Evolutionary conservation across 108 stramenopile genomes (phyloP).

Genomic region (Skeletonema potamos): DNA sequence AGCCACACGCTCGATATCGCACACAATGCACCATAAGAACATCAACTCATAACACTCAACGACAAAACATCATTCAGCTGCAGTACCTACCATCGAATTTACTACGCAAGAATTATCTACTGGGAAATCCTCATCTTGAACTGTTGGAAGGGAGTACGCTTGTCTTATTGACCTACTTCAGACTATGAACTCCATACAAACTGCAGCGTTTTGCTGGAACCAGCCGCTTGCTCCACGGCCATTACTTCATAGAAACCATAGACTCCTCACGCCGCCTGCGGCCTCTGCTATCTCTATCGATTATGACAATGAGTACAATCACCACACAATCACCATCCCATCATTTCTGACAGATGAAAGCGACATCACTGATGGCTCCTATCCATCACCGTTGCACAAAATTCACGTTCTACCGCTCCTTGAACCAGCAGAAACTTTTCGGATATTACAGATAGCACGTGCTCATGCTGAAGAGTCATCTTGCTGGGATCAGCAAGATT

Average conservation of each 20-base stretch:
- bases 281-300: constrained; percentile 4
- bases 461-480: constrained; percentile 47
- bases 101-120: too few relatives aligned
- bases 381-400: constrained; percentile 65
- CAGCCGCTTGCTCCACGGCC: neutral
- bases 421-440: constrained; percentile 45
- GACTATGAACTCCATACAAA: constrained; percentile 1
- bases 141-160: too few relatives aligned
- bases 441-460: constrained; percentile 47
- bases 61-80: too few relatives aligned
- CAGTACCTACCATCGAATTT: too few relatives aligned
- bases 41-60: too few relatives aligned
- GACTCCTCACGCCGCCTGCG: neutral
- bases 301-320: constrained; percentile 9
- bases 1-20: too few relatives aligned
- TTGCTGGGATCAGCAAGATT: constrained; percentile 63
- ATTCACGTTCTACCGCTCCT: constrained; percentile 61
- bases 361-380: constrained; percentile 20
- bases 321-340: constrained; percentile 32
- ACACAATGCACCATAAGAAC: too few relatives aligned
- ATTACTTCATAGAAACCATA: neutral
- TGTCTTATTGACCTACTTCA: too few relatives aligned
- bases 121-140: too few relatives aligned
- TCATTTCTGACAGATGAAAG: constrained; percentile 24
- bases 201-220: neutral